Base-by-base conservation (phyloP, 306 rosid species). In the Urtica urens region DNA sequence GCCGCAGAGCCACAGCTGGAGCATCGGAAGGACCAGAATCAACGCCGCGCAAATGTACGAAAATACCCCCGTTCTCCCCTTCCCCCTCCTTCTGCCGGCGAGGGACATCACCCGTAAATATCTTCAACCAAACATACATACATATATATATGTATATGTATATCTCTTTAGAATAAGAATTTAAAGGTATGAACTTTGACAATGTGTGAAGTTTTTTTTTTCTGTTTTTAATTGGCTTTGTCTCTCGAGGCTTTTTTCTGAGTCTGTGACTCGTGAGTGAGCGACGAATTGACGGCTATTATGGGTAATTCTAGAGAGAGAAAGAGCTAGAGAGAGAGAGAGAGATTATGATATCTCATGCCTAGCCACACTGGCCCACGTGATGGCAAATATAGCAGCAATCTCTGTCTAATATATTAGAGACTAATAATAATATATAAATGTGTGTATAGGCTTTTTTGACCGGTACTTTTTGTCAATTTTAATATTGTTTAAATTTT, bases 291-390 rank as follows among this genome's bases (percentile, higher is more conserved):
- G 87, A 71, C 78, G 79, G 85, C 76, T 82, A 62, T 46, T 48
- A 64, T 42, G 46, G 19, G 55, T 73, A 64, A 35, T 50, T 61
- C 25, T 21, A 67, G 58, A 47, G 50, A 57, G 47, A 35, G 9
- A 51, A 26, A 50, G 54, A 24, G 51, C 14, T 18, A 26, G 70
- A 53, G 66, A 26, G 42, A 69, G 59, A 34, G 39, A 60, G 53
- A 35, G 46, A 25, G 61, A 46, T 22, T 12, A 41, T 15, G 13
- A 14, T 21, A 10, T 18, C 21, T 13, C 66, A 73, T 34, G 47
- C 54, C 57, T 47, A n/a, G n/a, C 82, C 60, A 41, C 78, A 45
- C 44, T 78, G 92, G 72, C 75, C 87, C 87, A 75, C 81, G 78
- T 78, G 78, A 78, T 53, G 54, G 54, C 33, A 30, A 46, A 48